Evolutionary conservation across 139 green algal species (phyloP).

Genomic region (Micractinium conductrix): DNA sequence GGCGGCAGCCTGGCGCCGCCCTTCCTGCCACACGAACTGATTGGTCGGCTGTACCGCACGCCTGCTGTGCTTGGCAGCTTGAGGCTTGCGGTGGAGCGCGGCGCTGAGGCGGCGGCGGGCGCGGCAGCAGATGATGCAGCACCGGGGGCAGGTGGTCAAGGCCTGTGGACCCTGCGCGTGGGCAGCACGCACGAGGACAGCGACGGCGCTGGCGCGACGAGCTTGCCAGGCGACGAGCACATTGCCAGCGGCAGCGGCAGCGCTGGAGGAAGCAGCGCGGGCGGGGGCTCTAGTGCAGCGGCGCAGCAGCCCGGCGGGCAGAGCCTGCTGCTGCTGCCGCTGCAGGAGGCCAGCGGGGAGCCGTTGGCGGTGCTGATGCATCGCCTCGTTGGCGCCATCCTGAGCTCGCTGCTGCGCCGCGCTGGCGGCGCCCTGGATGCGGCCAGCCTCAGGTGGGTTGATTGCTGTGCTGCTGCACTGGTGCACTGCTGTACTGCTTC

Average conservation of each 20-base stretch:
- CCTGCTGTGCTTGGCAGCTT: conserved; percentile 23
- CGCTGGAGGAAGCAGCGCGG: neutral
- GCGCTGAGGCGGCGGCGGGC: neutral
- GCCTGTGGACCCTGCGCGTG: neutral
- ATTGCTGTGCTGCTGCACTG: neutral
- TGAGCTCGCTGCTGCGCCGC: conserved; percentile 33
- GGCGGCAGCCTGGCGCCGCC: neutral
- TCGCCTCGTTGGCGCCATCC: neutral
- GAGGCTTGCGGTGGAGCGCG: neutral
- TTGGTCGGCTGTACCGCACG: conserved; percentile 19
- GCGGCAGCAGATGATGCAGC: neutral
- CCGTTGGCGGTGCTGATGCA: neutral
- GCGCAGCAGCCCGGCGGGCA: neutral
- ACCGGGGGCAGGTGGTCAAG: no score
- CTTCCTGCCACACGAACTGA: conserved; percentile 25
- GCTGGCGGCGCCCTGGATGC: neutral
- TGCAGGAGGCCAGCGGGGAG: conserved; percentile 2
- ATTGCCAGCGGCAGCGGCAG: conserved; percentile 13
- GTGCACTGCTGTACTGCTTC: neutral
- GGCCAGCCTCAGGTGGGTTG: conserved; percentile 5
- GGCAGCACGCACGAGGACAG: neutral
- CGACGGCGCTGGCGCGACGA: neutral
- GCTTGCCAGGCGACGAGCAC: neutral
- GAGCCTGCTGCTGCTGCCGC: conserved; percentile 26
- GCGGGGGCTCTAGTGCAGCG: neutral